Base-by-base conservation (phyloP, 169 alveolate species). In the Cystoisospora suis region DNA sequence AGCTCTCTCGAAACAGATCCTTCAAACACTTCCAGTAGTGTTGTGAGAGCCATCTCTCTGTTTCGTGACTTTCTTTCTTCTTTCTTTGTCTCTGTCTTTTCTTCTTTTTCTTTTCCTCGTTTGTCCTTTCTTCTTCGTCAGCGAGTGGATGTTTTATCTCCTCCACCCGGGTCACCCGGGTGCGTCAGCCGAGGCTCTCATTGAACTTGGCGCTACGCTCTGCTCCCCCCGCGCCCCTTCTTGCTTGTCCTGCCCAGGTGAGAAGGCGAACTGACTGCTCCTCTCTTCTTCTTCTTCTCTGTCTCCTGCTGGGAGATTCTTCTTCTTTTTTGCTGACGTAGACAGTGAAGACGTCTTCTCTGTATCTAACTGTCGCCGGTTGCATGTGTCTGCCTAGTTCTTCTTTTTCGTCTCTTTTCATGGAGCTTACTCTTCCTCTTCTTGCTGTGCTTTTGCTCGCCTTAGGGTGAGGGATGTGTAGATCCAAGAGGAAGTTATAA, bases 121-220 rank as follows among this genome's bases (percentile, higher is more conserved):
- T 72, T 20, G 15, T 5, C 5, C 40, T 72, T 34, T 72, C 47
- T 72, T 44, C 36, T 20, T 53, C 53, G 17, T 5, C 49, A 80
- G 88, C 17, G 49, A 49, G 4, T 29, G 34, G 38, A 59, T 83
- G 46, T 32, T 36, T 5, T 44, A 58, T 38, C 61, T 83, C 44
- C 29, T 83, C 15, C 75, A 32, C 61, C 49, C 69, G 29, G 75
- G 46, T 42, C 85, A 75, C 69, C 77, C 91, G 47, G 93, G 93
- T 29, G 93, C 80, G 69, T 90, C 89, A 40, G 81, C 87, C 61
- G 94, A 94, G 81, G 96, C 96, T 7, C 47, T 92, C 12, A 94
- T 94, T 90, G 96, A 94, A 80, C 83, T 94, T 46, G 96, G 96
- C 36, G 93, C 96, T 32, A 91, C 94, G 65, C 46, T 94, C 38